A percentile compares a stretch with the other conserved stretches of the same genome.
Conservation (phyloP, 202 grass and related monocot genomes). For the Brachypodium distachyon region DNA sequence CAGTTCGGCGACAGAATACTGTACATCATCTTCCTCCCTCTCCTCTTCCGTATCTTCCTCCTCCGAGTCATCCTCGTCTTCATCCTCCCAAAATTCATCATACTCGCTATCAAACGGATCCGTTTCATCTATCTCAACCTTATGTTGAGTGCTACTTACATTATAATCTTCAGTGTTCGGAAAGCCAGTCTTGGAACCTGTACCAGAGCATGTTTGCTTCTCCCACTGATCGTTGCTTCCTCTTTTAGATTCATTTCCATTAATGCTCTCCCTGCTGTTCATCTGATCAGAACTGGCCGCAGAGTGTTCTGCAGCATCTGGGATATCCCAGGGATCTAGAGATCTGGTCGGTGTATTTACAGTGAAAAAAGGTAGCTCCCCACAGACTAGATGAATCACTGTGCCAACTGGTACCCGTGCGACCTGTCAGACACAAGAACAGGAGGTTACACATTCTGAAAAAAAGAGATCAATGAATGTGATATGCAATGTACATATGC, state of each 20-base stretch:
- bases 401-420: conserved; percentile 73
- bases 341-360: conserved; percentile 49
- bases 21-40: conserved; percentile 37
- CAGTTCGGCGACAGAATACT: conserved; percentile 74
- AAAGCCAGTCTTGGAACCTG: conserved; percentile 1
- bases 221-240: conserved; percentile 8
- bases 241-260: conserved; percentile 15
- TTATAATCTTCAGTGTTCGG: not conserved
- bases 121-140: conserved; percentile 11
- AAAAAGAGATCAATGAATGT: not conserved
- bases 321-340: conserved; percentile 84
- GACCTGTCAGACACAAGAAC: conserved; percentile 36
- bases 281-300: conserved; percentile 21
- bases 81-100: conserved; percentile 44
- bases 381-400: conserved; percentile 73
- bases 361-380: conserved; percentile 40
- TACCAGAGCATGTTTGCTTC: not conserved
- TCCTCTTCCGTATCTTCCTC: conserved; percentile 7
- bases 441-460: not conserved
- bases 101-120: conserved; percentile 21
- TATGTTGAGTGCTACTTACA: not conserved
- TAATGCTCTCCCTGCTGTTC: not conserved
- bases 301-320: conserved; percentile 29
- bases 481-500: not conserved
- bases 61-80: not conserved